A percentile compares a stretch with the other conserved stretches of the same genome.
phyloP scores from a whole-genome alignment of 331 rosid genomes.

The Spiraea crenata region DNA sequence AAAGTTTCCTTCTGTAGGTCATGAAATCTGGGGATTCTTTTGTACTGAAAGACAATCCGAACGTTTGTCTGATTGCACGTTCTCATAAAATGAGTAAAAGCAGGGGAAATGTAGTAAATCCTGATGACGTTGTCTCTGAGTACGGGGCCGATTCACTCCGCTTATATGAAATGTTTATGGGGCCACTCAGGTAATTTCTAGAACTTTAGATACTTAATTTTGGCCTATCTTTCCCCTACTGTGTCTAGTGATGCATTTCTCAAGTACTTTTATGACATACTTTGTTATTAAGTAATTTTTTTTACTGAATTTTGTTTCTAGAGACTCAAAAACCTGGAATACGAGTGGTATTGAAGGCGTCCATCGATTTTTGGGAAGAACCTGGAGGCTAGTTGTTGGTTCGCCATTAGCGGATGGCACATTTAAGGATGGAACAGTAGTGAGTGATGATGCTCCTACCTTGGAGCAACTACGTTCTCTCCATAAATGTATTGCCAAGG shows the following conservation, averaged over 20 bases:
- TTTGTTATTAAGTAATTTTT: slow-evolving; percentile 19
- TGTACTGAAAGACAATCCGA: slow-evolving; percentile 81
- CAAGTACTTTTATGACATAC: background rate
- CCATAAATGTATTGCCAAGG: slow-evolving; percentile 98
- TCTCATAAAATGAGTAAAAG: slow-evolving; percentile 98
- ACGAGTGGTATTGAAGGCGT: slow-evolving; percentile 98
- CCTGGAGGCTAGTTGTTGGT: slow-evolving; percentile 91
- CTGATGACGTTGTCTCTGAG: slow-evolving; percentile 87
- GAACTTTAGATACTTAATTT: slow-evolving; percentile 5
- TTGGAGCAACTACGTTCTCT: slow-evolving; percentile 77
- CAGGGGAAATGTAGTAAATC: slow-evolving; percentile 94
- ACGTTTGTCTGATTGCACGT: slow-evolving; percentile 69
- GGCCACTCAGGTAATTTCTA: slow-evolving; percentile 72
- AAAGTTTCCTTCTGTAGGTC: slow-evolving; percentile 44
- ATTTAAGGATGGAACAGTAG: slow-evolving; percentile 68
- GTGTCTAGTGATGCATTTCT: background rate
- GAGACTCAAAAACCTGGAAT: slow-evolving; percentile 91
- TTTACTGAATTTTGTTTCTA: slow-evolving; percentile 26
- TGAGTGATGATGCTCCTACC: slow-evolving; percentile 76
- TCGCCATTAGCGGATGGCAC: slow-evolving; percentile 75
- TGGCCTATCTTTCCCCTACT: background rate
- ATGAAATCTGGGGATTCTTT: slow-evolving; percentile 76
- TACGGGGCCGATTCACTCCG: slow-evolving; percentile 99
- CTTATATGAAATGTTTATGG: slow-evolving; percentile 98
- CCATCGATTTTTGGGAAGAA: slow-evolving; percentile 87